Conservation (phyloP, 176 grass and related monocot genomes). For the Leersia perrieri region DNA sequence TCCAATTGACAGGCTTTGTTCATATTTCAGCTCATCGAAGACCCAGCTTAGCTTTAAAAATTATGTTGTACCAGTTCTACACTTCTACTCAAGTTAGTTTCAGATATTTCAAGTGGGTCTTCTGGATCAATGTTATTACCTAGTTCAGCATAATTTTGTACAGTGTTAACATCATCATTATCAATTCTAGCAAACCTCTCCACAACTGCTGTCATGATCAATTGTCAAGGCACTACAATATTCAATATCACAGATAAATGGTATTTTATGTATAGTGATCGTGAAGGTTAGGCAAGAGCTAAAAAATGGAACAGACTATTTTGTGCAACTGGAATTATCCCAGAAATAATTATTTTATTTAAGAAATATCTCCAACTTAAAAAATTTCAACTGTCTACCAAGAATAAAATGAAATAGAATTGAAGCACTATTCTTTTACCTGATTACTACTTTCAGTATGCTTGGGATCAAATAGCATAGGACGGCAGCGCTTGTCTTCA, state of each 20-base stretch:
- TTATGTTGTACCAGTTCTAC: neutral
- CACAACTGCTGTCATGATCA: neutral
- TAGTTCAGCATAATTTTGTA: too few relatives aligned
- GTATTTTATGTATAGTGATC: neutral
- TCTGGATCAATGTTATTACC: neutral
- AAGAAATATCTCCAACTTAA: neutral
- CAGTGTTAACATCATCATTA: neutral
- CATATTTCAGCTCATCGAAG: neutral
- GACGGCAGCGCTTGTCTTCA: conserved; percentile 44
- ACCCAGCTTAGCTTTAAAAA: neutral
- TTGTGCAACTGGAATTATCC: neutral
- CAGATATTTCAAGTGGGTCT: neutral
- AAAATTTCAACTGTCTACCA: neutral
- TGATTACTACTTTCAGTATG: conserved; percentile 11
- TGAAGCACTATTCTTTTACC: conserved; percentile 9
- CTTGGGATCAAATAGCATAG: conserved; percentile 43
- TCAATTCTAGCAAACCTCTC: neutral
- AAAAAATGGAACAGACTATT: neutral
- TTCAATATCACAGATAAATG: neutral
- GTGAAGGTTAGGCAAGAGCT: neutral
- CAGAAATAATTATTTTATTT: neutral
- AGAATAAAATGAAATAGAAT: neutral
- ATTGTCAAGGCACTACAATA: neutral
- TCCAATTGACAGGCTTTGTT: neutral
- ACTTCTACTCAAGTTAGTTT: neutral